phyloP scores from a whole-genome alignment of 208 protist species.

The Crithidia expoeki region DNA sequence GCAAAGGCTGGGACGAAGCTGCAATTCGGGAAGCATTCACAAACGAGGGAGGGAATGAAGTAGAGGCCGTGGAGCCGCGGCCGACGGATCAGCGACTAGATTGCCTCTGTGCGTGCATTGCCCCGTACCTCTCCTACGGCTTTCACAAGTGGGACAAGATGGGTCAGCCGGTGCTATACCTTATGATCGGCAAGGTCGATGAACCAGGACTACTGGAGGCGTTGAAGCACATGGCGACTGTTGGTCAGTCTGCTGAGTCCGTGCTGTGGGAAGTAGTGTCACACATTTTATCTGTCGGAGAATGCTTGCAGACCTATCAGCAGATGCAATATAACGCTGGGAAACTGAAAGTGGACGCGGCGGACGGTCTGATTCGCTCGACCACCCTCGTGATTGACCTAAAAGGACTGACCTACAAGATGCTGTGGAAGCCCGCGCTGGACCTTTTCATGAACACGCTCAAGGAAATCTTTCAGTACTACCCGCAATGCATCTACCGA shows the following conservation, averaged over 20 bases:
- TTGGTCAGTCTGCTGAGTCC: slow-evolving; percentile 12
- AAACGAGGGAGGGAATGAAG: background rate
- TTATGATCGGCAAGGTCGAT: slow-evolving; percentile 42
- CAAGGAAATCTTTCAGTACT: slow-evolving; percentile 39
- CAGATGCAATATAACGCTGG: slow-evolving; percentile 20
- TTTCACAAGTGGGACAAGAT: slow-evolving; percentile 55
- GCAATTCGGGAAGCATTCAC: slow-evolving; percentile 16
- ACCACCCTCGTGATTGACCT: slow-evolving; percentile 55
- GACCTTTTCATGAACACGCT: slow-evolving; percentile 50
- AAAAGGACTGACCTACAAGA: slow-evolving; percentile 57
- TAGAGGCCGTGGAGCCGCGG: background rate
- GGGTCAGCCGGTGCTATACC: slow-evolving; percentile 48
- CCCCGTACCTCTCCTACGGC: slow-evolving; percentile 21
- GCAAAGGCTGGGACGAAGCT: slow-evolving; percentile 54
- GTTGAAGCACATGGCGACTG: slow-evolving; percentile 27
- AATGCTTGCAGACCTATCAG: slow-evolving; percentile 30
- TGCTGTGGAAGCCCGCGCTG: slow-evolving; percentile 64
- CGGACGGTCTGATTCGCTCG: slow-evolving; percentile 36
- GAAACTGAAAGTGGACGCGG: slow-evolving; percentile 16
- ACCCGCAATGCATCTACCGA: slow-evolving; percentile 54
- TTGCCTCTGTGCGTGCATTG: slow-evolving; percentile 31
- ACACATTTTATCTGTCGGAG: slow-evolving; percentile 18
- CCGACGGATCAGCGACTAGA: slow-evolving; percentile 30
- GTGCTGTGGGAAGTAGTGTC: slow-evolving; percentile 28
- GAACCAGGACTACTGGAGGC: slow-evolving; percentile 23